Percentiles rank a stretch among this genome's conserved stretches.
Evolutionary conservation across 2,329 filamentous ascomycete species (phyloP).

Genomic region (Cadophora malorum): DNA sequence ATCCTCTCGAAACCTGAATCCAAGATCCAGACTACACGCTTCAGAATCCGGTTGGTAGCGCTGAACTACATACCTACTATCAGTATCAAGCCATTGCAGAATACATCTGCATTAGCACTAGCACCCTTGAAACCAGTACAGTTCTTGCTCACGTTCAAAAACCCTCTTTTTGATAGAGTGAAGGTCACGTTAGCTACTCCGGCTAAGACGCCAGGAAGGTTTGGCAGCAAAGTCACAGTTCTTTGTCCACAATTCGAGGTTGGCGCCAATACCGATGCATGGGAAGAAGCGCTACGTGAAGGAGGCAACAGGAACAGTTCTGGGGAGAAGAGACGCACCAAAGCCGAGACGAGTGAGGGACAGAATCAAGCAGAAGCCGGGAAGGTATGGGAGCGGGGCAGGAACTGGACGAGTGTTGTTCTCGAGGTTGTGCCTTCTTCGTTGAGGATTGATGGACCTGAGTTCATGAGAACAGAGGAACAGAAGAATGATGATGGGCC

Average conservation of each 20-base stretch:
- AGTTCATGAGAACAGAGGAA: slow-evolving; percentile 44
- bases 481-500: slow-evolving; percentile 52
- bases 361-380: slow-evolving; percentile 76
- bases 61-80: slow-evolving; percentile 87
- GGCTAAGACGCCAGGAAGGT: slow-evolving; percentile 75
- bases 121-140: slow-evolving; percentile 63
- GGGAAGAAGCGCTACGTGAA: slow-evolving; percentile 80
- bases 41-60: slow-evolving; percentile 90
- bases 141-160: slow-evolving; percentile 88
- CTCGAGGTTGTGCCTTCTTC: slow-evolving; percentile 79
- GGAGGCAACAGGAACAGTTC: slow-evolving; percentile 47
- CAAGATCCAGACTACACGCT: slow-evolving; percentile 87
- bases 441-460: slow-evolving; percentile 36
- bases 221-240: slow-evolving; percentile 83
- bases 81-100: slow-evolving; percentile 68
- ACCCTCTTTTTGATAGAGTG: slow-evolving; percentile 91
- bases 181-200: slow-evolving; percentile 88
- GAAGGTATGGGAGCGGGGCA: slow-evolving; percentile 93
- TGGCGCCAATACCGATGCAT: slow-evolving; percentile 90
- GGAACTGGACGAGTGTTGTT: slow-evolving; percentile 95
- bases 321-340: slow-evolving; percentile 48
- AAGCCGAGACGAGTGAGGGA: slow-evolving; percentile 46
- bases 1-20: slow-evolving; percentile 94
- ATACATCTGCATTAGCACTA: slow-evolving; percentile 39
- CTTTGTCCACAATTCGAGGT: slow-evolving; percentile 94